Evolutionary conservation across 2,329 filamentous ascomycete species (phyloP).

Genomic region (Didymella sp.): DNA sequence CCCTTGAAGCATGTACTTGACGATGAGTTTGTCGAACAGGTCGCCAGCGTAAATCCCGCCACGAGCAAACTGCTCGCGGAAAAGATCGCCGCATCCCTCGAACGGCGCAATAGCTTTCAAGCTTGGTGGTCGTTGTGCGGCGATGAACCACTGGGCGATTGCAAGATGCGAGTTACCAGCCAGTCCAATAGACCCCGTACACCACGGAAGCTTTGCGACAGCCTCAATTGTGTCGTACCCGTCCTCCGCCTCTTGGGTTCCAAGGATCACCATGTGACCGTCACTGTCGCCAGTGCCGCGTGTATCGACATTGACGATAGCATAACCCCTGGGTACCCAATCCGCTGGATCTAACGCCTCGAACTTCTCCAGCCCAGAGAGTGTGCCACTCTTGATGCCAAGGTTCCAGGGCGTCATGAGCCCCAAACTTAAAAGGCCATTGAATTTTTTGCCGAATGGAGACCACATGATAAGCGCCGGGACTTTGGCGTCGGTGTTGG

Average conservation of each 20-base stretch:
- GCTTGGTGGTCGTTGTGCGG: slow-evolving; percentile 51
- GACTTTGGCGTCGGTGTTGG: not conserved
- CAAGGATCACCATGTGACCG: not conserved
- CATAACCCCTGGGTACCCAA: slow-evolving; percentile 46
- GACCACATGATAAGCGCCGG: not conserved
- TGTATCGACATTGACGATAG: slow-evolving; percentile 45
- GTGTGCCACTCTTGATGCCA: not conserved
- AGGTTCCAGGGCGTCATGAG: not conserved
- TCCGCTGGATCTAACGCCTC: slow-evolving; percentile 53
- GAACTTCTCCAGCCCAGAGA: slow-evolving; percentile 32
- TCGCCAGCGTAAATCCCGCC: slow-evolving; percentile 35
- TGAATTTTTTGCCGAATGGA: not conserved
- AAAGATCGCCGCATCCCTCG: slow-evolving; percentile 58
- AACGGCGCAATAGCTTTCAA: slow-evolving; percentile 55
- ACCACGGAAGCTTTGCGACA: slow-evolving; percentile 52
- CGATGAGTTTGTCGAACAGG: not conserved
- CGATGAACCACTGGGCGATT: slow-evolving; percentile 54
- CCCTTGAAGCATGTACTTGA: slow-evolving; percentile 1
- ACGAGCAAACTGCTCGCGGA: slow-evolving; percentile 55
- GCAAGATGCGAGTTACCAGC: slow-evolving; percentile 56
- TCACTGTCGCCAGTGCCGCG: slow-evolving; percentile 46
- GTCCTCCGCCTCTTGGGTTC: slow-evolving; percentile 50
- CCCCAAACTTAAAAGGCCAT: not conserved
- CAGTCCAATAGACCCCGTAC: not conserved
- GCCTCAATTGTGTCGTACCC: slow-evolving; percentile 56